Evolutionary conservation across 306 rosid genomes (phyloP).

Genomic region (Vigna hirtella): DNA sequence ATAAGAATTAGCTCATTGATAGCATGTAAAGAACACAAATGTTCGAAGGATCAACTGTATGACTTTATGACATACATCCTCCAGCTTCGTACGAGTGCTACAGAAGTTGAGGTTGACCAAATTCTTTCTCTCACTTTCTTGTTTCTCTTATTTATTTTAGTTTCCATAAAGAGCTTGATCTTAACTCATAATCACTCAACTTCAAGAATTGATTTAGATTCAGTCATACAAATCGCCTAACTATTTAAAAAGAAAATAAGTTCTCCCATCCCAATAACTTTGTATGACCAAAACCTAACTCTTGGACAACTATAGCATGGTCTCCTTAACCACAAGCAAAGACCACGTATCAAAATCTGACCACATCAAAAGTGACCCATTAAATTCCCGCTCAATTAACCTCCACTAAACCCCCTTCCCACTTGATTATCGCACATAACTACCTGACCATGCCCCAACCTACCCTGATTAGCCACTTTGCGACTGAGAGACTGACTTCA

Average conservation of each 20-base stretch:
- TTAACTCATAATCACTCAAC: not conserved
- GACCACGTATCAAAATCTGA: not conserved
- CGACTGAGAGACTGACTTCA: not conserved
- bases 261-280: not conserved
- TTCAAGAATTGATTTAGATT: not conserved
- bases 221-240: not conserved
- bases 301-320: not conserved
- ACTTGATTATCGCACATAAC: conserved; percentile 21
- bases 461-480: not conserved
- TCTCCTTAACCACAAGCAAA: not conserved
- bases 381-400: conserved; percentile 15
- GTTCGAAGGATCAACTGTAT: not conserved
- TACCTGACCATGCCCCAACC: not conserved
- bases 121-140: not conserved
- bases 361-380: conserved; percentile 28
- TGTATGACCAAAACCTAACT: not conserved
- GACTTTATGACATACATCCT: not conserved
- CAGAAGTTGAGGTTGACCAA: not conserved
- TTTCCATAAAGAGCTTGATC: not conserved
- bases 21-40: not conserved
- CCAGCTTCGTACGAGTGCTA: not conserved
- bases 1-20: not conserved
- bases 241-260: not conserved
- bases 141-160: not conserved
- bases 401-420: not conserved